Evolutionary conservation across 495 filamentous ascomycete genomes (phyloP), one percentile per base, ranked within the genome.

Genomic region (Pyronema omphalodes): DNA sequence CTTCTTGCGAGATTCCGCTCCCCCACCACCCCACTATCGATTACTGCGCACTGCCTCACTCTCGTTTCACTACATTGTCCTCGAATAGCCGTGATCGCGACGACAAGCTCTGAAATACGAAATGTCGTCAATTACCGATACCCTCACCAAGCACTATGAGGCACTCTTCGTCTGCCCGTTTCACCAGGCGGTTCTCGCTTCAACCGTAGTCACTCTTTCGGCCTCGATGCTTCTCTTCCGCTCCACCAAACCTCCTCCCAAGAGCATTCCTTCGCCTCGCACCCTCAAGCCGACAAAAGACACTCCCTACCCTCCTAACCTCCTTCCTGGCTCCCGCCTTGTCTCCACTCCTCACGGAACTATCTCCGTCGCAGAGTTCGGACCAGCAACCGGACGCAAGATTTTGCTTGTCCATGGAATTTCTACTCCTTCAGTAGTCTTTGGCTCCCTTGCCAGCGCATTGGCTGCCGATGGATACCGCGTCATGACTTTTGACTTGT

Each of bases 361-460:
- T 23, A 81, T 87, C 23, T 71, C 84, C 37, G 82, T 88, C 9
- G 93, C 94, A 63, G 89, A 96, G 73, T 94, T 80, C 72, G 89
- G 89, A 7, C 86, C 86, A n/a, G 76, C 80, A 53, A 66, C 77
- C 49, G 88, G 88, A 3, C 69, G 73, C 17, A 94, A 87, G 62
- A 82, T 93, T 0, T 60, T 94, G 37, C 69, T 94, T 18, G 68
- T 94, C 17, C 88, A 93, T 64, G 89, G 89, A 29, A 93, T 93
- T 61, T 82, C 77, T 49, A 96, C 84, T 0, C 84, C 89, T 2
- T 83, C 82, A 66, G 73, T 84, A 58, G 76, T 85, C 18, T 54
- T 54, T 34, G 36, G n/a, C 9, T 11, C 11, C 15, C 52, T 54
- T 39, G 29, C 29, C 12, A 15, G 7, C 7, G 18, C 40, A 2